These are phyloP conservation scores for Orbilia ellipsospora DNA, from an alignment of 2,329 filamentous ascomycete species.

Conservation along the genomic window DNA sequence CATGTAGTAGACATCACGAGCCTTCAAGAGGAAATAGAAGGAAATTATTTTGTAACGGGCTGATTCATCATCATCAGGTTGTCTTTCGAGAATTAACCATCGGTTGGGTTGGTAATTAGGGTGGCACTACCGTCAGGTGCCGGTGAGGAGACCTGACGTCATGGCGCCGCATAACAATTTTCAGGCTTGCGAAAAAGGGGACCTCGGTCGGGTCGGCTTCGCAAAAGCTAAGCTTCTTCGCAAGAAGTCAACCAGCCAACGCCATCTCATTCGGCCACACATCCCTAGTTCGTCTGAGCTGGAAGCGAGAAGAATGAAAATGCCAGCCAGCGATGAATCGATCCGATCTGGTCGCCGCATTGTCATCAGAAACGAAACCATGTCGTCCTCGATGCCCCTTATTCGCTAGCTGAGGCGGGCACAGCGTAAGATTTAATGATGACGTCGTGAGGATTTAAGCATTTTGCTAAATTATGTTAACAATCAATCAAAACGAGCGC, in stretches of 20 bases:
- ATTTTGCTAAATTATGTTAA: not conserved
- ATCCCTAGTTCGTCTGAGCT: not conserved
- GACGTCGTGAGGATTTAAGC: too few species aligned
- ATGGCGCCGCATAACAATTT: conserved; percentile 24
- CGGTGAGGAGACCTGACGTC: conserved; percentile 33
- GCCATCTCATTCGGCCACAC: not conserved
- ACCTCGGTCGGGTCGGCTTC: too few species aligned
- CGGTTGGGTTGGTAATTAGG: too few species aligned
- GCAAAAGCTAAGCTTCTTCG: too few species aligned
- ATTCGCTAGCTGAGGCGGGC: conserved; percentile 8
- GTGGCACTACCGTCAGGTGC: not conserved
- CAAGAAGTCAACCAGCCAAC: too few species aligned
- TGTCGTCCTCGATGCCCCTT: conserved; percentile 13
- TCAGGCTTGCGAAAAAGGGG: too few species aligned
- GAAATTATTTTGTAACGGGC: too few species aligned
- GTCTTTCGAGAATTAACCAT: too few species aligned
- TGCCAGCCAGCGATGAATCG: not conserved
- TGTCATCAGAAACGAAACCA: conserved; percentile 1
- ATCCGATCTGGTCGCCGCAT: conserved; percentile 9
- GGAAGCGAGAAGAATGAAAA: too few species aligned
- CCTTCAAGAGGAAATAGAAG: too few species aligned
- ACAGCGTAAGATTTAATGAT: not conserved
- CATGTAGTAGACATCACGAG: too few species aligned
- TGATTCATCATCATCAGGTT: not conserved
- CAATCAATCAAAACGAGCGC: not conserved